Evolutionary conservation across 768 basidiomycete species (phyloP), one percentile per base, ranked within the genome.

Genomic region (Tylopilus rubrobrunneus): DNA sequence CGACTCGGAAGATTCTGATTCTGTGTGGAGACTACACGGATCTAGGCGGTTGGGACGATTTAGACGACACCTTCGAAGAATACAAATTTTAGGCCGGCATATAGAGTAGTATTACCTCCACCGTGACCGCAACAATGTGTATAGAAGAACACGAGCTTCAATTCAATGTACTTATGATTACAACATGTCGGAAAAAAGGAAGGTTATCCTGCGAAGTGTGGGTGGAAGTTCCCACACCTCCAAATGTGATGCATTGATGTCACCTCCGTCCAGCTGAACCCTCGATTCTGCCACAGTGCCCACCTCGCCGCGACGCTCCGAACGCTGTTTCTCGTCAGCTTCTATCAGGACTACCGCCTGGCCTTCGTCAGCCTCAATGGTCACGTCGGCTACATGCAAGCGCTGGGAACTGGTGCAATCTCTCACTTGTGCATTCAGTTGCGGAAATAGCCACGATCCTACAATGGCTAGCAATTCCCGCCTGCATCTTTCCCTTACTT

Each of bases 361-460:
- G 68, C 50, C 58, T 25, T 34, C 58, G 10, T 62, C 58, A 42
- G 45, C 45, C 29, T 57, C 62, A 28, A 27, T 50, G 28, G 27
- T 51, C 19, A 37, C n/a, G n/a, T n/a, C 62, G 39, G 43, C 52
- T 12, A 50, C 60, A 40, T 58, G 63, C 43, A 56, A 49, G 10
- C 52, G 43, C 29, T 59, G 67, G 9, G 66, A 60, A 34, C 39
- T 45, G 4, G 31, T 40, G 17, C 67, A 71, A 46, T 80, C 79
- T 12, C 70, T 83, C 25, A 76, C 82, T 0, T 90, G 89, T 61
- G 78, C 86, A 6, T 90, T n/a, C n/a, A n/a, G n/a, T n/a, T n/a
- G 27, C 4, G 31, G 27, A 19, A 47, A 19, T 28, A 41, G 15
- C 25, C 41, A 9, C 5, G 62, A 61, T 10, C 12, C 28, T 37